Evolutionary conservation across 1,284 basidiomycete species (phyloP).

Genomic region (Ganoderma boninense): DNA sequence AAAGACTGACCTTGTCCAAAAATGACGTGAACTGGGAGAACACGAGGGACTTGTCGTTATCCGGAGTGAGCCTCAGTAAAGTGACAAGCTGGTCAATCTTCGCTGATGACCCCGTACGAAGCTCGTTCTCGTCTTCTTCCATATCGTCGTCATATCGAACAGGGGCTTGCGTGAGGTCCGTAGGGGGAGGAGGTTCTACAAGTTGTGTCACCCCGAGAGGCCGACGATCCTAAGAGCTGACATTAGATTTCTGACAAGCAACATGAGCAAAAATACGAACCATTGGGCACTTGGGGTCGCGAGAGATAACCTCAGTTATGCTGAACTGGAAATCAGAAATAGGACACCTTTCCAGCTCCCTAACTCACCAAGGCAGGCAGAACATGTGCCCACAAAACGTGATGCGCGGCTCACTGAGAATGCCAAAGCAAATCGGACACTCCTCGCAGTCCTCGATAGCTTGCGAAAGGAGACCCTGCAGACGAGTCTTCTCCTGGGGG

Average conservation of each 20-base stretch:
- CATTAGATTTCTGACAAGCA: conserved; percentile 5
- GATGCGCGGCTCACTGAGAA: conserved; percentile 76
- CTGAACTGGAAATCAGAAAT: conserved; percentile 43
- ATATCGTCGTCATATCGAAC: conserved; percentile 48
- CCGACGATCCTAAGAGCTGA: conserved; percentile 71
- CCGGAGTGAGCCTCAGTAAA: conserved; percentile 73
- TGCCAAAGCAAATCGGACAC: conserved; percentile 81
- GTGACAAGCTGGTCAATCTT: conserved; percentile 85
- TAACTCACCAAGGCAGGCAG: conserved; percentile 73
- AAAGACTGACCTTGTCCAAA: conserved; percentile 72
- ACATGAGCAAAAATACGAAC: conserved; percentile 42
- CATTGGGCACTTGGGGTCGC: conserved; percentile 84
- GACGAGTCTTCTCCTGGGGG: conserved; percentile 56
- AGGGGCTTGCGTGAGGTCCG: conserved; percentile 69
- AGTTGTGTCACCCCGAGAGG: conserved; percentile 65
- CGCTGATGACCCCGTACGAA: conserved; percentile 70
- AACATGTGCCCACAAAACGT: conserved; percentile 83
- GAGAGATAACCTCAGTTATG: conserved; percentile 71
- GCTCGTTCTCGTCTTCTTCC: conserved; percentile 50
- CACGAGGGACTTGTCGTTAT: conserved; percentile 80
- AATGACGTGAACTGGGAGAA: conserved; percentile 90
- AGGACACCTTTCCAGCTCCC: background rate
- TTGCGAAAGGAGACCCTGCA: conserved; percentile 72
- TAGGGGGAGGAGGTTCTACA: conserved; percentile 73
- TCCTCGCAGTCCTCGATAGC: conserved; percentile 87